Conservation (phyloP, 2,329 filamentous ascomycete species). For the Orbilia oligospora region DNA sequence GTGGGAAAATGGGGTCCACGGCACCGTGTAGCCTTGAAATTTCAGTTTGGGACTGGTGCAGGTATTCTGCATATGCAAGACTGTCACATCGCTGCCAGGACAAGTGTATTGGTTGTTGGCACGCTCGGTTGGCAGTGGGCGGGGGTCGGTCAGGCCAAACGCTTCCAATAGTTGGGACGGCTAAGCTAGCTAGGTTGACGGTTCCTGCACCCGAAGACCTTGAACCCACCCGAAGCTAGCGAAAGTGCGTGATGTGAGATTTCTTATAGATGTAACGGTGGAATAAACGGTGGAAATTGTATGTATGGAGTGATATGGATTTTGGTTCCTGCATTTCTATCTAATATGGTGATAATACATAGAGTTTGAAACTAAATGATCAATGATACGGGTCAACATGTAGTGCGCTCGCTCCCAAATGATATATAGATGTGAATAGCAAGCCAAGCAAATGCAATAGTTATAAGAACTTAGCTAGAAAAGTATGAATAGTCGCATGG, state of each 20-base stretch:
- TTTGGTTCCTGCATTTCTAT: constrained; percentile 9
- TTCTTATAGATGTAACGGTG: constrained; percentile 5
- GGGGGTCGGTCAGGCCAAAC: constrained; percentile 15
- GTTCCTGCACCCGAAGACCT: background rate
- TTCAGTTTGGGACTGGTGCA: constrained; percentile 23
- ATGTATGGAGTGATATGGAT: background rate
- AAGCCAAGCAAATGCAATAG: background rate
- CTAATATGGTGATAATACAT: background rate
- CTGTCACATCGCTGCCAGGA: constrained; percentile 25
- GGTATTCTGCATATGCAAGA: constrained; percentile 21
- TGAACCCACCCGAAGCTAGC: background rate
- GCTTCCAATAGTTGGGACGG: background rate
- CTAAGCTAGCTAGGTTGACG: too few relatives aligned
- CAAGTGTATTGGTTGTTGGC: constrained; percentile 32
- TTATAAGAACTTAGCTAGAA: too few relatives aligned
- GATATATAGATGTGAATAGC: background rate
- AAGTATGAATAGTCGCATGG: too few relatives aligned
- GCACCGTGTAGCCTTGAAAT: background rate
- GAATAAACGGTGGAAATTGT: background rate
- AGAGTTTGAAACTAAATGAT: too few relatives aligned
- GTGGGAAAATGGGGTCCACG: background rate
- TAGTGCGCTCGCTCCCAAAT: background rate
- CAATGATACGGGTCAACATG: background rate
- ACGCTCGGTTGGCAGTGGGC: constrained; percentile 5
- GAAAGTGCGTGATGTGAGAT: background rate